A percentile compares a stretch with the other conserved stretches of the same genome.
phyloP scores from a whole-genome alignment of 495 filamentous ascomycete genomes.

The Chaetomium tenue region DNA sequence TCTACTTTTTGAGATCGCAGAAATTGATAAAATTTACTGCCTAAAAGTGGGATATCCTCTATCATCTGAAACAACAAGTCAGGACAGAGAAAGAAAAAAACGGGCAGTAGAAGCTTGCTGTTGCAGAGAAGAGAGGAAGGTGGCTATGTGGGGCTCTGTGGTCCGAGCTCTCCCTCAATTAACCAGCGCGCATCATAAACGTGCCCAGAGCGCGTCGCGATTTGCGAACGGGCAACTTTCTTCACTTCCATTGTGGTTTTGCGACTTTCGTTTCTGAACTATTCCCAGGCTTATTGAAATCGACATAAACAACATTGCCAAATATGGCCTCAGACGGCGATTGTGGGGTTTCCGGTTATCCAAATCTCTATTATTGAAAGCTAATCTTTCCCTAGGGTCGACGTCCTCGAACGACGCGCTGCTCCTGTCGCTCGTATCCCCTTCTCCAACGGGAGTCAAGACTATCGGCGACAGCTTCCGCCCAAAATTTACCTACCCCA shows the following conservation, averaged over 20 bases:
- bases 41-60: no score
- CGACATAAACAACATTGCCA: neutral
- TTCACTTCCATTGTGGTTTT: neutral
- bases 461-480: constrained; percentile 63
- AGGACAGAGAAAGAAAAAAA: neutral
- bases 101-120: neutral
- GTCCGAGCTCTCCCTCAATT: constrained; percentile 10
- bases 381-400: constrained; percentile 57
- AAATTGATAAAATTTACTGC: neutral
- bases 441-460: constrained; percentile 54
- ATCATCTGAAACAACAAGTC: neutral
- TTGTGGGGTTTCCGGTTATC: constrained; percentile 21
- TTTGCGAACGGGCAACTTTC: neutral
- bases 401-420: constrained; percentile 72
- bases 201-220: constrained; percentile 17
- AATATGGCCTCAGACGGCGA: constrained; percentile 26
- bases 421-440: constrained; percentile 64
- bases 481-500: constrained; percentile 82
- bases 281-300: neutral
- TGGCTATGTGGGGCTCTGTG: neutral
- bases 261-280: neutral
- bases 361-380: neutral
- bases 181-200: neutral
- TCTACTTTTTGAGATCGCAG: neutral
- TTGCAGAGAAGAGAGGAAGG: neutral